These are phyloP conservation scores for Gonium pectorale DNA, from an alignment of 139 green algal genomes.

Conservation along the genomic window DNA sequence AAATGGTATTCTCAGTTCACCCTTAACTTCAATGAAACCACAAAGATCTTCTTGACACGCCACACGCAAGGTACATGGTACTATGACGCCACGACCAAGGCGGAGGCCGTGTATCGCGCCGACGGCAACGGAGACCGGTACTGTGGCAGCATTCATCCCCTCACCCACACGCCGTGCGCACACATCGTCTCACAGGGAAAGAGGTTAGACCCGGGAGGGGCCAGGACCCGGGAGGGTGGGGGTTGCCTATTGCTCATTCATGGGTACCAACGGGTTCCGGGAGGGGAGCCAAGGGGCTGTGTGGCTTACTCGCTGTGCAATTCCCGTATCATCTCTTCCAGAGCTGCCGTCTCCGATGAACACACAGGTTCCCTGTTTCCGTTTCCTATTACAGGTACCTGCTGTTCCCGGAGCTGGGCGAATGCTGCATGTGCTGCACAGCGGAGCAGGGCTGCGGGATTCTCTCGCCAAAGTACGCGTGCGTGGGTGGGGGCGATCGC, in stretches of 20 bases:
- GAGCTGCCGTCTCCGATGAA: too few relatives aligned
- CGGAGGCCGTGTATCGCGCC: constrained; percentile 8
- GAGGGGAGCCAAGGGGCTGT: too few relatives aligned
- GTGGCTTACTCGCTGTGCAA: too few relatives aligned
- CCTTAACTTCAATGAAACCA: constrained; percentile 43
- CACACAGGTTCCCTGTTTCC: too few relatives aligned
- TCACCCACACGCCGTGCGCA: constrained; percentile 52
- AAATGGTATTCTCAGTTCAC: constrained; percentile 28
- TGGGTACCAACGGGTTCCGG: too few relatives aligned
- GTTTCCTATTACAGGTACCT: too few relatives aligned
- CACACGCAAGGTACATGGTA: constrained; percentile 36
- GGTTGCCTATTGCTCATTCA: too few relatives aligned
- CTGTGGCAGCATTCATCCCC: constrained; percentile 52
- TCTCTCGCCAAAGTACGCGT: constrained; percentile 34
- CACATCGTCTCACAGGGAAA: constrained; percentile 49
- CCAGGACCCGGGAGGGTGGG: too few relatives aligned
- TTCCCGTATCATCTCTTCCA: too few relatives aligned
- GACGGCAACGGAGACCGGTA: constrained; percentile 51
- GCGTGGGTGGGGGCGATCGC: constrained; percentile 24
- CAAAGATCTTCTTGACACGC: constrained; percentile 16
- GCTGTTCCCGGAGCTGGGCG: constrained; percentile 52
- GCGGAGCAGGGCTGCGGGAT: constrained; percentile 54
- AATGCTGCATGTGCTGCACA: constrained; percentile 64
- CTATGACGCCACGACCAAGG: constrained; percentile 3
- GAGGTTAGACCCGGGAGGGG: too few relatives aligned